Evolutionary conservation across 2,329 filamentous ascomycete genomes (phyloP).

Genomic region (Gnomoniopsis sp.): DNA sequence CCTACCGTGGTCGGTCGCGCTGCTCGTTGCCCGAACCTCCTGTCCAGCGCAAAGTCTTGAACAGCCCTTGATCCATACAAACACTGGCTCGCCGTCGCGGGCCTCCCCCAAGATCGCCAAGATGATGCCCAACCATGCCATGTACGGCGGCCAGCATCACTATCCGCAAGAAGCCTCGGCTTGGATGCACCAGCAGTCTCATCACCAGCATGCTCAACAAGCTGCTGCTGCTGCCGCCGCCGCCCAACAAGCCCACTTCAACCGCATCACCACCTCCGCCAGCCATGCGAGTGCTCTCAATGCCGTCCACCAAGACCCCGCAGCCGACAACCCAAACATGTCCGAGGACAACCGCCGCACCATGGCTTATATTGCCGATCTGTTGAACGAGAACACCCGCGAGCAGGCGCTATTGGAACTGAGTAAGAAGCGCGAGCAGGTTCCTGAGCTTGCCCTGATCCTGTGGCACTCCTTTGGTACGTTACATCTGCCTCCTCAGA

Average conservation of each 20-base stretch:
- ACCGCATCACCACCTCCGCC: slow-evolving; percentile 66
- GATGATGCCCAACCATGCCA: slow-evolving; percentile 62
- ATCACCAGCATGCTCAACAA: slow-evolving; percentile 56
- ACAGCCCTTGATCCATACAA: not conserved
- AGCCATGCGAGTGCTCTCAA: slow-evolving; percentile 47
- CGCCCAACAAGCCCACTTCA: slow-evolving; percentile 63
- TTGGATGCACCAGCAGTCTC: slow-evolving; percentile 65
- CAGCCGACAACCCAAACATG: slow-evolving; percentile 59
- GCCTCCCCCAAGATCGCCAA: slow-evolving; percentile 24
- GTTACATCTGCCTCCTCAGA: slow-evolving; percentile 25
- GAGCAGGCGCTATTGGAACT: slow-evolving; percentile 91
- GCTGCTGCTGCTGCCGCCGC: slow-evolving; percentile 52
- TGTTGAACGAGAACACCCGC: slow-evolving; percentile 81
- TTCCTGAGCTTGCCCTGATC: slow-evolving; percentile 91
- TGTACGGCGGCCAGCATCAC: slow-evolving; percentile 64
- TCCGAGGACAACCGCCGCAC: slow-evolving; percentile 90
- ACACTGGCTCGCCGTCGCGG: slow-evolving; percentile 13
- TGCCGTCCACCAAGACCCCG: slow-evolving; percentile 50
- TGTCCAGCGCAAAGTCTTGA: not conserved
- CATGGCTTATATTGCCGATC: slow-evolving; percentile 88
- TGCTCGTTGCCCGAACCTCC: not conserved
- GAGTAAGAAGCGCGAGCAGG: slow-evolving; percentile 98
- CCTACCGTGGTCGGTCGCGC: no score
- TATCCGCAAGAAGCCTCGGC: slow-evolving; percentile 60
- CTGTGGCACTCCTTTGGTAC: slow-evolving; percentile 98